Evolutionary conservation across 2,329 filamentous ascomycete genomes (phyloP), one percentile per base, ranked within the genome.

Genomic region (Fusarium caatingaense): DNA sequence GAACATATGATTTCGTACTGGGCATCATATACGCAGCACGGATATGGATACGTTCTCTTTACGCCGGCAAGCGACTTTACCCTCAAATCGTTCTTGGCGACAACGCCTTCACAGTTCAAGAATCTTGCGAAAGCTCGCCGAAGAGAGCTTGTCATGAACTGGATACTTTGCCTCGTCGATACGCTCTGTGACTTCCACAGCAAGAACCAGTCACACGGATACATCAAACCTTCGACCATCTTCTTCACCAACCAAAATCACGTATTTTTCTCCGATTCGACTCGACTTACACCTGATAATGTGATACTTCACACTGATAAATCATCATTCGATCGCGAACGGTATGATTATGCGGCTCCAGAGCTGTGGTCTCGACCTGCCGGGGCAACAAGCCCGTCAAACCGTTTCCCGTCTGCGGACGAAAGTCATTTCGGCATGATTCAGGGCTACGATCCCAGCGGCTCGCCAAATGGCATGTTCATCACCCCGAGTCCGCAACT

Each of bases 131-230:
- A 92, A 75, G 82, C 83, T 53, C 84, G 87, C 42, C 84, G 90
- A 27, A 84, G 89, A 34, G 81, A 83, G 47, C 80, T 91, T 18
- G 77, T 93, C 8, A 83, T 93, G 76, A 90, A 92, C 76, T 94
- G 92, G 92, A 87, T 93, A 73, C 88, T 92, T 74, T 94, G 92
- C 76, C 83, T 94, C 6, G 84, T 86, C 42, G 90, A 93, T 76
- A 89, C 91, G 2, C 76, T 93, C 18, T 87, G 89, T 56, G 91
- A 87, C 66, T 80, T 94, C 4, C 92, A 94, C 75, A 85, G 84
- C 66, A 85, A 85, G 49, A 88, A 89, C 3, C 84, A 88, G 25
- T 86, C 87, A 5, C 91, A 94, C 72, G 86, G 87, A 23, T 89
- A 88, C 50, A 92, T 94, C 76, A 88, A 88, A 65, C 92, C 91